Percentiles rank a stretch among this genome's conserved stretches.
Evolutionary conservation across 306 rosid genomes (phyloP).

Genomic region (Ormosia semicastrata): DNA sequence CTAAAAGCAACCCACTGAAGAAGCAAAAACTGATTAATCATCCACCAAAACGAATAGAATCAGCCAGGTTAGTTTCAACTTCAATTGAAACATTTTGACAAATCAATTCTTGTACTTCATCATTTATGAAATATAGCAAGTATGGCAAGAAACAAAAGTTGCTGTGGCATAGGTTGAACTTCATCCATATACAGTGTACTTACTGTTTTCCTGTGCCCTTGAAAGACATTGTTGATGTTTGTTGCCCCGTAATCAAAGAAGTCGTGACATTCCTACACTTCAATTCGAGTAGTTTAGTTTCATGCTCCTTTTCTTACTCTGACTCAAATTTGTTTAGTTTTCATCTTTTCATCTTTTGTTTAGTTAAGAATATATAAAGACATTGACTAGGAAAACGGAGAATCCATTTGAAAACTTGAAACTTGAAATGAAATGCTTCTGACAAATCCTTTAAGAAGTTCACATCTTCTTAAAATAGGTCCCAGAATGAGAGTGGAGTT

Average conservation of each 20-base stretch:
- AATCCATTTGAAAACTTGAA: neutral
- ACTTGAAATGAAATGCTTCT: neutral
- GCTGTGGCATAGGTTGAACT: neutral
- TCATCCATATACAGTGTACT: slow-evolving; percentile 15
- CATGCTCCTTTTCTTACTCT: neutral
- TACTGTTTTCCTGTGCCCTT: slow-evolving; percentile 43
- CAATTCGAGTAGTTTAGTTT: neutral
- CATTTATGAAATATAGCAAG: neutral
- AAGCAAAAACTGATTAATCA: neutral
- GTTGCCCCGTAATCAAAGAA: slow-evolving; percentile 48
- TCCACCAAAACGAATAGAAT: neutral
- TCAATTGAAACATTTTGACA: no score
- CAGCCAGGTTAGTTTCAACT: neutral
- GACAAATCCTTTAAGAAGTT: no score
- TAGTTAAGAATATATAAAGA: neutral
- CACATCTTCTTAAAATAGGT: no score
- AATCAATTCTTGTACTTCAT: neutral
- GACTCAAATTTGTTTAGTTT: neutral
- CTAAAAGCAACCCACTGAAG: neutral
- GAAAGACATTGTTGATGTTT: slow-evolving; percentile 36
- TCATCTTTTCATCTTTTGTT: neutral
- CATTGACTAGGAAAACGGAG: neutral
- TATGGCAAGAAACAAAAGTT: neutral
- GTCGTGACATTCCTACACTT: slow-evolving; percentile 47
- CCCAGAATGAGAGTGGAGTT: no score